phyloP scores from a whole-genome alignment of 345 rosid species.

The Pugionium dolabratum region DNA sequence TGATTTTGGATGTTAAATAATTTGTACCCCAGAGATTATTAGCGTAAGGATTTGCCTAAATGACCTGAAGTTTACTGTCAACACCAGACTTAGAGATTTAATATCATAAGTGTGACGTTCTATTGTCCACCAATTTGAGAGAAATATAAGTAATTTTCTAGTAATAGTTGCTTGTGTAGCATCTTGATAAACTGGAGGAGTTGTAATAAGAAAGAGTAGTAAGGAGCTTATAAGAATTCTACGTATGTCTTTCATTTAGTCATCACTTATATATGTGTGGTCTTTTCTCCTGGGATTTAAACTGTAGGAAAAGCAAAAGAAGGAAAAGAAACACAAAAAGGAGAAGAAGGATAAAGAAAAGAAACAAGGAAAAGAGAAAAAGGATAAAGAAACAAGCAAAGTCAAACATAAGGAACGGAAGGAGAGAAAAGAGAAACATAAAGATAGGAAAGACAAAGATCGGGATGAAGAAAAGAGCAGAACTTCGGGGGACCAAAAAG shows the following conservation, averaged over 20 bases:
- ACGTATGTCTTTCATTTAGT: not conserved
- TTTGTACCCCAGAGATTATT: not conserved
- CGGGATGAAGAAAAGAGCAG: conserved; percentile 46
- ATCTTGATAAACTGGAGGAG: conserved; percentile 4
- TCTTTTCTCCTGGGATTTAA: conserved; percentile 3
- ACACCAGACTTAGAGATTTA: conserved; percentile 1
- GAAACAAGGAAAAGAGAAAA: conserved; percentile 54
- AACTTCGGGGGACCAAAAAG: conserved; percentile 38
- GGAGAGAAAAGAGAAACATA: conserved; percentile 54
- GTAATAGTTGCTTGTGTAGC: conserved; percentile 15
- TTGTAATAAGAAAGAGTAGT: not conserved
- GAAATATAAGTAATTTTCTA: not conserved
- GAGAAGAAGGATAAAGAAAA: conserved; percentile 55
- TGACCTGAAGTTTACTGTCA: conserved; percentile 3
- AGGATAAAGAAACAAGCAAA: conserved; percentile 58
- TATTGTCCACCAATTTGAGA: not conserved
- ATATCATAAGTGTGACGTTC: not conserved
- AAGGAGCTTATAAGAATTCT: conserved; percentile 9
- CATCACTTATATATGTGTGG: not conserved
- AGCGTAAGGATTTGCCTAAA: conserved; percentile 17
- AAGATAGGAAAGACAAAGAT: conserved; percentile 51
- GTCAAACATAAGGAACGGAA: conserved; percentile 52
- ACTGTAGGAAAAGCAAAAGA: conserved; percentile 56
- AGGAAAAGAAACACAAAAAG: conserved; percentile 57
- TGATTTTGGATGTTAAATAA: conserved; percentile 29